A percentile compares a stretch with the other conserved stretches of the same genome.
These are phyloP conservation scores for Cicer chorassanicum DNA, from an alignment of 306 rosid genomes.

Conservation along the genomic window DNA sequence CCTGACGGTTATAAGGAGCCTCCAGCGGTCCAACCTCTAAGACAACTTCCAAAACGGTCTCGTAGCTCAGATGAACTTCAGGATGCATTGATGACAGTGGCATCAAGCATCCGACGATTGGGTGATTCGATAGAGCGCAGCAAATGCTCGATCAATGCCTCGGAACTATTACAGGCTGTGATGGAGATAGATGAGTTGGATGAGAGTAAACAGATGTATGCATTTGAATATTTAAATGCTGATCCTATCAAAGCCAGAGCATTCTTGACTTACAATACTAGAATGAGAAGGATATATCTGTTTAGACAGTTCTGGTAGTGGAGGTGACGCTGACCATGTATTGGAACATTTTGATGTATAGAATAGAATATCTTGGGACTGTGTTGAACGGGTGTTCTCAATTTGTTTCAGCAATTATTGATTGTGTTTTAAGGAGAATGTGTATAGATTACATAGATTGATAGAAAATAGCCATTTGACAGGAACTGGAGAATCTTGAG, in stretches of 20 bases:
- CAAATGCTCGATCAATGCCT: constrained; percentile 58
- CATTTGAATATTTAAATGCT: constrained; percentile 77
- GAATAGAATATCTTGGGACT: constrained; percentile 44
- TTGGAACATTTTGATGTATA: constrained; percentile 48
- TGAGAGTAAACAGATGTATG: constrained; percentile 81
- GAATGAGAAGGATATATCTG: constrained; percentile 71
- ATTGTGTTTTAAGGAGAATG: neutral
- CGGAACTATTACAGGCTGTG: constrained; percentile 72
- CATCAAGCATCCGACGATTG: constrained; percentile 71
- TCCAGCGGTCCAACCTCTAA: constrained; percentile 53
- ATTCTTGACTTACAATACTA: constrained; percentile 67
- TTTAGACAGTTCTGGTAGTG: constrained; percentile 83
- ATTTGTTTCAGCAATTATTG: neutral
- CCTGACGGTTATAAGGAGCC: constrained; percentile 68
- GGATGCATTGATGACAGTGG: constrained; percentile 71
- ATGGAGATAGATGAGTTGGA: constrained; percentile 86
- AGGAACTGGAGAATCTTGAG: neutral
- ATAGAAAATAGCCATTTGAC: constrained; percentile 5
- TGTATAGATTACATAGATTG: constrained; percentile 5
- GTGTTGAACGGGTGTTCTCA: neutral
- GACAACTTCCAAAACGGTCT: constrained; percentile 65
- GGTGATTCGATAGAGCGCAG: constrained; percentile 75
- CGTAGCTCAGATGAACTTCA: constrained; percentile 67
- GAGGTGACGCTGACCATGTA: constrained; percentile 51
- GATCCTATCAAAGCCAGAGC: constrained; percentile 83